Base-by-base conservation (phyloP, 2,329 filamentous ascomycete species). In the Colletotrichum spinosum region DNA sequence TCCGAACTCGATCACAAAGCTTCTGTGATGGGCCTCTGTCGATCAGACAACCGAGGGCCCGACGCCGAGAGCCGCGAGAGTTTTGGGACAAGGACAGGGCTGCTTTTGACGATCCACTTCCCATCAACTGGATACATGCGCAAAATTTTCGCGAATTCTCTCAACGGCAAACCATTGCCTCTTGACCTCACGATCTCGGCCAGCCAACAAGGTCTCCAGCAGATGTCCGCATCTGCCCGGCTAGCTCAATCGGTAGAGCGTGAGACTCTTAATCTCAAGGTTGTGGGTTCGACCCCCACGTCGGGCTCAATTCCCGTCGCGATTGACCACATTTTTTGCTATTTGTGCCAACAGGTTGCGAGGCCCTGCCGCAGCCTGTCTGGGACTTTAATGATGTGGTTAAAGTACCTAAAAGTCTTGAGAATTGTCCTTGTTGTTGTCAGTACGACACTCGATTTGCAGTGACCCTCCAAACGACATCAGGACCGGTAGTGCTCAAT, bases 161-260 rank as follows among this genome's bases (percentile, higher is more conserved):
- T 9, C 52, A 4, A 49, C 6, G n/a, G 15, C 13, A 35, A 46
- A 9, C 25, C 25, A 25, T 25, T 25, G 42, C 12, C 34, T 13
- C 6, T 12, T n/a, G 35, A 41, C 41, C 17, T 45, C 37, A 44
- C 55, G 1, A 33, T 51, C 13, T 46, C 39, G 35, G 46, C 8
- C 12, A 13, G 8, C 2, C 1, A 2, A 11, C 7, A 2, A 15
- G 15, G 15, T 3, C 2, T 45, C 51, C 51, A 41, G 51, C 46
- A 55, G 39, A 34, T 60, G 51, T 11, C 11, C 0, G 8, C 7
- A 33, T 33, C 15, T 45, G 12, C 9, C 38, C 9, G 83, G 84
- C 82, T 88, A 88, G 86, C 86, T 88, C 86, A 88, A 88, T 88
- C 85, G 85, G 85, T 89, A 90, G 88, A 90, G 87, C 87, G 87